Evolutionary conservation across 257 asterid genomes (phyloP).

Genomic region (Petunia axillaris): DNA sequence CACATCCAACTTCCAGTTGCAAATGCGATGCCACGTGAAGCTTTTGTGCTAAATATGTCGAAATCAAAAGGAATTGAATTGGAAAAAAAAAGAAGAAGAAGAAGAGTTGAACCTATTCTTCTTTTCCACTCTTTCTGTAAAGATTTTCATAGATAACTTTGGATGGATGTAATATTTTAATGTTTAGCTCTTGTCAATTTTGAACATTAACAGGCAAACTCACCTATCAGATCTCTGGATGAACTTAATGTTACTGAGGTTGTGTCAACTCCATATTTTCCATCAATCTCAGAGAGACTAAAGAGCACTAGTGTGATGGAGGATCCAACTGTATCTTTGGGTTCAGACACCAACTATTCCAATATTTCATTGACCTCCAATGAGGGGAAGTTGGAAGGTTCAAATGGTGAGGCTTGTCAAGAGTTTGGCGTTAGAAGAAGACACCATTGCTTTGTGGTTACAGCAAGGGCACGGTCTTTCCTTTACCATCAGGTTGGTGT

Average conservation of each 20-base stretch:
- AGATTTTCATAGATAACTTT: background rate
- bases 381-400: constrained; percentile 39
- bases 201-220: constrained; percentile 71
- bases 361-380: constrained; percentile 33
- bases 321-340: constrained; percentile 40
- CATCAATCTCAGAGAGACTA: constrained; percentile 57
- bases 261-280: constrained; percentile 67
- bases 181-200: background rate
- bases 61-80: background rate
- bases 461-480: constrained; percentile 91
- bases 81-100: background rate
- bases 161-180: background rate
- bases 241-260: constrained; percentile 78
- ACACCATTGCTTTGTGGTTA: constrained; percentile 78
- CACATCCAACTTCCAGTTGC: background rate
- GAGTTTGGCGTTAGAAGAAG: constrained; percentile 70
- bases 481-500: constrained; percentile 87
- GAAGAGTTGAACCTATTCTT: background rate
- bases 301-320: constrained; percentile 39
- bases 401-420: constrained; percentile 39
- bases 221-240: constrained; percentile 81
- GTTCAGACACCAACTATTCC: constrained; percentile 39
- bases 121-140: background rate
- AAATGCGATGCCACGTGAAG: background rate
- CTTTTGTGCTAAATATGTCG: background rate